phyloP scores from a whole-genome alignment of 257 asterid genomes.

The Solanum lycopersicoides region DNA sequence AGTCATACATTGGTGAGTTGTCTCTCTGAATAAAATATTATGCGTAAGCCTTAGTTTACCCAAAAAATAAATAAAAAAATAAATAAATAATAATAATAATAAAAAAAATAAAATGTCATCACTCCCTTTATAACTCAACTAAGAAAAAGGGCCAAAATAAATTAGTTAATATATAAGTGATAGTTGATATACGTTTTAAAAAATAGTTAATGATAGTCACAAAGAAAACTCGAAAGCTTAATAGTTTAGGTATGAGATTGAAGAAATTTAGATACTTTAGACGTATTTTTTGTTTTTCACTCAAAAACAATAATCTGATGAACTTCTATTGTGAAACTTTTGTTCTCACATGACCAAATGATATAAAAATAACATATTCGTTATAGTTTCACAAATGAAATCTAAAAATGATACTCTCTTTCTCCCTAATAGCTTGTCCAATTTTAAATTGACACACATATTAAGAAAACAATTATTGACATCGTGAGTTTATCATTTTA shows the following conservation, averaged over 20 bases:
- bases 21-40: not conserved
- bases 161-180: not conserved
- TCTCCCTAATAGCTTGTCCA: too few species aligned
- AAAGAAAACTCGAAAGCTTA: not conserved
- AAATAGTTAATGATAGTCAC: not conserved
- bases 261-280: not conserved
- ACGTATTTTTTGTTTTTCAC: not conserved
- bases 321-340: not conserved
- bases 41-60: not conserved
- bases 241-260: not conserved
- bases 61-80: too few species aligned
- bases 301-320: not conserved
- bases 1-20: not conserved
- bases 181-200: not conserved
- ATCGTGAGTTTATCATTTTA: too few species aligned
- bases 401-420: too few species aligned
- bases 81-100: not conserved
- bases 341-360: not conserved
- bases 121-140: not conserved
- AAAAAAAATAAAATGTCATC: not conserved
- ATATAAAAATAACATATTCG: not conserved
- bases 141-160: not conserved
- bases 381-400: too few species aligned
- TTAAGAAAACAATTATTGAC: too few species aligned
- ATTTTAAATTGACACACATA: too few species aligned